Evolutionary conservation across 2,329 filamentous ascomycete genomes (phyloP), one percentile per base, ranked within the genome.

Genomic region (Penicillium sp.): DNA sequence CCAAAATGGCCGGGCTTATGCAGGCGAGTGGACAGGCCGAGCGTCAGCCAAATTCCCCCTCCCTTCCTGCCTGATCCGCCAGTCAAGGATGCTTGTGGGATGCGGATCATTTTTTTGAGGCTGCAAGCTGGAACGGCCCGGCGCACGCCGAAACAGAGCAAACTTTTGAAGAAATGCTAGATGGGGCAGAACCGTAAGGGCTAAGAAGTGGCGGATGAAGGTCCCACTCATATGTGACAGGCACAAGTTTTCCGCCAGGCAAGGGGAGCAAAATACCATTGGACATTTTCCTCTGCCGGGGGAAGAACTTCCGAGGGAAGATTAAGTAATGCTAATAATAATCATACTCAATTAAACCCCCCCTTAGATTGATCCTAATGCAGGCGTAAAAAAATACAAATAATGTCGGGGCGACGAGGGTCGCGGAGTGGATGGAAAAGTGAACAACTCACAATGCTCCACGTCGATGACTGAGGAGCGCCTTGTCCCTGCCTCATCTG

Each of bases 41-140:
- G 63, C 62, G 64, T 68, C 67, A 69, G 64, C 51, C 62, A 63
- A 62, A 63, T 64, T 60, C 58, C 59, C 59, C 60, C 61, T 46
- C 54, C 46, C 36, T 27, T 42, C 65, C 62, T 60, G 57, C 50
- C 53, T 62, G 60, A 61, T 66, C 65, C 62, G 68, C 68, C 63
- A 69, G 60, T 69, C 56, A 65, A 64, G 56, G 54, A 61, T 46
- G 54, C 51, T 56, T 59, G 54, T 58, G 61, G 61, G 66, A 66
- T 73, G 71, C 70, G 70, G 67, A 72, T 72, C 70, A 72, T 69
- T 65, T 63, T n/a, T 70, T 12, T 41, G 71, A 72, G 69, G 69
- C 70, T 73, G 71, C 69, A 72, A 71, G 69, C 71, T 74, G 73
- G 73, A 70, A 74, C 73, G 73, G 73, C 66, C 73, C 73, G 73